Evolutionary conservation across 768 basidiomycete species (phyloP), one percentile per base, ranked within the genome.

Genomic region (Suillus clintonianus): DNA sequence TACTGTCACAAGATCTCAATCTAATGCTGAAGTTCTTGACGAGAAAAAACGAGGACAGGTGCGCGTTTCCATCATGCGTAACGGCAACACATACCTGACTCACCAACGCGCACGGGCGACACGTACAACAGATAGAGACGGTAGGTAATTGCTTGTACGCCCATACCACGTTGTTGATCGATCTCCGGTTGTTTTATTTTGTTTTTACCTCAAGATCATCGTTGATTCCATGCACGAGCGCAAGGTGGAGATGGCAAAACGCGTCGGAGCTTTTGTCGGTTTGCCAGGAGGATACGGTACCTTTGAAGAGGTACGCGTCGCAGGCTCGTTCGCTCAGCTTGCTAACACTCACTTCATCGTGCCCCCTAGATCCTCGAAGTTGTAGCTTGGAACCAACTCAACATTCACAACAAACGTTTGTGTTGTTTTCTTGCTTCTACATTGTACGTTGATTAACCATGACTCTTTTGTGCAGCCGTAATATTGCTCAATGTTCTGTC

Each of bases 251-350:
- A 97, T 99, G 95, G 95, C 95, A 0, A 85, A 85, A 66, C 81
- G 90, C 8, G 86, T 86, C 0, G 82, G 84, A 17, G 95, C 88
- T 0, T 99, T 99, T 69, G 79, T 98, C 56, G 93, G 88, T 11
- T 79, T 99, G n/a, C 96, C 97, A 1, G 97, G 97, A n/a, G 97
- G 97, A 0, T 97, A 88, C 71, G 97, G 97, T 9, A 98, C 96
- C 0, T 92, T 94, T 67, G 97, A 99, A 77, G 97, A 98, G 84
- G 92, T 75, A 63, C 4, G 59, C 14, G 45, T 27, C 27, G 70
- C 77, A 78, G 19, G 72, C 72, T 8, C 76, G 73, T 27, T 57
- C 71, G 9, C 69, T 34, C 4, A 34, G 2, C 34, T 34, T 34
- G 34, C 34, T 34, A 34, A 34, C 34, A 34, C 34, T 34, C 4